Percentiles rank a stretch among this genome's conserved stretches.
These are phyloP conservation scores for Pelargonium australe DNA, from an alignment of 441 rosid species.

Conservation along the genomic window DNA sequence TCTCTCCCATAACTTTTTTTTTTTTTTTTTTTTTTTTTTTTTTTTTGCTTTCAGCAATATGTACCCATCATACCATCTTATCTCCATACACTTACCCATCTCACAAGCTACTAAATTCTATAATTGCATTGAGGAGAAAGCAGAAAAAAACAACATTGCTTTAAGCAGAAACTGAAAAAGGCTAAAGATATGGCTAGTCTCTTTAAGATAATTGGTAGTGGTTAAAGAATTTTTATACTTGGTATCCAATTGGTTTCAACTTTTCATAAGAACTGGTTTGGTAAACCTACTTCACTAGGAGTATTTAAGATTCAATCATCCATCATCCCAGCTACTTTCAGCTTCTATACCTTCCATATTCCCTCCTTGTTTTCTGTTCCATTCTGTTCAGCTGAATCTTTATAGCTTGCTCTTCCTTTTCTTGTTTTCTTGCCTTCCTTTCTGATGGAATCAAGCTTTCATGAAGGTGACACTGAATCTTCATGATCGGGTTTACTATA, in stretches of 20 bases:
- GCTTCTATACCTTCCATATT: constrained; percentile 17
- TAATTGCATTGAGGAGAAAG: constrained; percentile 11
- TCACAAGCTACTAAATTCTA: constrained; percentile 1
- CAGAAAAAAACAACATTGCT: background rate
- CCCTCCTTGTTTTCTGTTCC: constrained; percentile 7
- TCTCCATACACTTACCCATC: constrained; percentile 16
- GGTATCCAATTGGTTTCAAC: no score
- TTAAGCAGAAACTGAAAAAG: no score
- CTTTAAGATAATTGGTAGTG: background rate
- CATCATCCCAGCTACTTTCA: constrained; percentile 19
- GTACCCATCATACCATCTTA: constrained; percentile 11
- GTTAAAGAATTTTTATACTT: no score
- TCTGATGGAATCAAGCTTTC: constrained; percentile 22
- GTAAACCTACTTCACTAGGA: constrained; percentile 16
- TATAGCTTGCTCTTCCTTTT: constrained; percentile 17
- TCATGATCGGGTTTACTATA: constrained; percentile 6
- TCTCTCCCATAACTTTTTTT: constrained; percentile 5
- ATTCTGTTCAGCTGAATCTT: no score
- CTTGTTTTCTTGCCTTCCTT: constrained; percentile 12
- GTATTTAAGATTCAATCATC: constrained; percentile 28
- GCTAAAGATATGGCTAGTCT: constrained; percentile 11
- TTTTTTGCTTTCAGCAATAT: constrained; percentile 9
- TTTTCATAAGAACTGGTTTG: constrained; percentile 9
- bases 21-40: constrained; percentile 12
- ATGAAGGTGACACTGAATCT: constrained; percentile 10